Base-by-base conservation (phyloP, 495 filamentous ascomycete species). In the Terfezia boudieri region DNA sequence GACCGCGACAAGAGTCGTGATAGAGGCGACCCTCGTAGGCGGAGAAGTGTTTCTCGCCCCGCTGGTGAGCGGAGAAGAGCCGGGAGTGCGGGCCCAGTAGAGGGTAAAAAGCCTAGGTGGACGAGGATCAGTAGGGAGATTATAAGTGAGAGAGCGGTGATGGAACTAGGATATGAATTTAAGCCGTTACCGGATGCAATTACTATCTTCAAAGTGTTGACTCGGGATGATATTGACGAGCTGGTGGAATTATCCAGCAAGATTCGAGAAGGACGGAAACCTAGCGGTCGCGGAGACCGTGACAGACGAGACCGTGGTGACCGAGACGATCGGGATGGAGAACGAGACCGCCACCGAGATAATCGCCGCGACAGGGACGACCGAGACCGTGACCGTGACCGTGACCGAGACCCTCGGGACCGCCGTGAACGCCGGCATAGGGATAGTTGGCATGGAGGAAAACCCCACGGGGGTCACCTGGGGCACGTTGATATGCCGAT, bases 101-200 rank as follows among this genome's bases (percentile, higher is more conserved):
- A 32, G 1, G 59, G 58, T 32, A 53, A 49, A 7, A 62, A 64
- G 37, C 62, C 57, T 14, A 54, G 59, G 16, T 64, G 62, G 62
- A 65, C 62, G 7, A 61, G 61, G 36, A 64, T 65, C 32, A 63
- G 62, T 37, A 62, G 62, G 16, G 62, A 64, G 41, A 64, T 65
- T 48, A 59, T 65, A 23, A 60, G 62, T 14, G 60, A 57, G 22
- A 59, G 62, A 8, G 62, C 62, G 38, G 57, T 64, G 36, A 54
- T 57, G 51, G 59, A 59, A 32, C 50, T 50, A 2, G 57, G 59
- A 8, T 65, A 65, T 54, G 57, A 65, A 1, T 65, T 59, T 37
- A 56, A 64, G 20, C 62, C 61, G 9, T 59, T 62, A 9, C 37
- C 57, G 22, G 59, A 60, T 55, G 59, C 57, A 1, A 64, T 65